A percentile compares a stretch with the other conserved stretches of the same genome.
phyloP scores from a whole-genome alignment of 805 yeast genomes.

The Candida loeiensis region DNA sequence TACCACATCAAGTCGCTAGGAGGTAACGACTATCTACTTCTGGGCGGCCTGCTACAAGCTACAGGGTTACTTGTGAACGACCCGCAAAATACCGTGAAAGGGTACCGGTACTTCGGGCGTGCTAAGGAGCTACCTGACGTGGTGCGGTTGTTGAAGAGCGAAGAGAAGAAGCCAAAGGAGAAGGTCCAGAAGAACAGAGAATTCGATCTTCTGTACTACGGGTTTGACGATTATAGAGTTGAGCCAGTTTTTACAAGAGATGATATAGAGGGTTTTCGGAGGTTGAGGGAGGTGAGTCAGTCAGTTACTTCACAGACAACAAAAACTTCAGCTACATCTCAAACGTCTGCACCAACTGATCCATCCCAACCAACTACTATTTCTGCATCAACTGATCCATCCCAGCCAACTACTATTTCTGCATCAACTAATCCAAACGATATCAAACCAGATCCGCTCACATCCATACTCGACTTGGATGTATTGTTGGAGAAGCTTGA shows the following conservation, averaged over 20 bases:
- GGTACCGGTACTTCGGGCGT: constrained; percentile 76
- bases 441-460: too few relatives aligned
- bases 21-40: constrained; percentile 60
- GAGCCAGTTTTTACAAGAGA: constrained; percentile 3
- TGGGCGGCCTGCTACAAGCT: constrained; percentile 20
- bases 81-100: constrained; percentile 27
- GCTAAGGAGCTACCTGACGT: constrained; percentile 81
- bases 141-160: constrained; percentile 20
- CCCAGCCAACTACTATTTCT: too few relatives aligned
- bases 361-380: too few relatives aligned
- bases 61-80: constrained; percentile 11
- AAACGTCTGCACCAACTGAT: too few relatives aligned
- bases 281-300: too few relatives aligned
- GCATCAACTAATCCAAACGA: too few relatives aligned
- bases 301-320: too few relatives aligned
- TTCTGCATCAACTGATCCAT: too few relatives aligned
- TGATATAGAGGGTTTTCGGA: constrained; percentile 1
- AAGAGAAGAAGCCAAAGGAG: constrained; percentile 20
- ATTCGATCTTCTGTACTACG: constrained; percentile 7
- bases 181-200: constrained; percentile 15
- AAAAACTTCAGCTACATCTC: too few relatives aligned
- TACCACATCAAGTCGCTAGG: constrained; percentile 64
- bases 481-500: constrained; percentile 5
- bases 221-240: constrained; percentile 1
- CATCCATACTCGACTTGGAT: too few relatives aligned